Conservation (phyloP, 768 basidiomycete genomes). For the Russula sp. region DNA sequence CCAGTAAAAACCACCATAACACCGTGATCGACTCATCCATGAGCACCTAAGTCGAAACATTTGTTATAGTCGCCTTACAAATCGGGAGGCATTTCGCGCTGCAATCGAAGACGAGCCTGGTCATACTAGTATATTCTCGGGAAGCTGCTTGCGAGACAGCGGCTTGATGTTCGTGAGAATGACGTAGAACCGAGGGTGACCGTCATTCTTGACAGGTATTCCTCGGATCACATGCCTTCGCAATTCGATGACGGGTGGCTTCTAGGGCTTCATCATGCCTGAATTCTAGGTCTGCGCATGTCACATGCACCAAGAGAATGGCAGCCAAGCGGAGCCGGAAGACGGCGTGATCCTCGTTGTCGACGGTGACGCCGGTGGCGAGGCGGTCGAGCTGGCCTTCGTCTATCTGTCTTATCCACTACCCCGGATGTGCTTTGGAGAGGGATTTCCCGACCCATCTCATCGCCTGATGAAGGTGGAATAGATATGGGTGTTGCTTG, state of each 20-base stretch:
- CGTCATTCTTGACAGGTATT: conserved; percentile 79
- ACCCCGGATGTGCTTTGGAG: conserved; percentile 43
- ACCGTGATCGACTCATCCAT: conserved; percentile 42
- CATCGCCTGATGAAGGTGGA: conserved; percentile 36
- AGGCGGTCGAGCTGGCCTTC: conserved; percentile 70
- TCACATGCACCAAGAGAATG: background rate
- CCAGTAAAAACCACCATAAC: conserved; percentile 98
- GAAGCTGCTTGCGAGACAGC: conserved; percentile 96
- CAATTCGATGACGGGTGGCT: conserved; percentile 75
- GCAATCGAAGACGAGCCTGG: conserved; percentile 85
- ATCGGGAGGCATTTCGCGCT: conserved; percentile 94
- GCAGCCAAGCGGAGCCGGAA: conserved; percentile 39
- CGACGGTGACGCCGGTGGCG: conserved; percentile 75
- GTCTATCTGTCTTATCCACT: conserved; percentile 66
- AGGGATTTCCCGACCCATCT: conserved; percentile 37
- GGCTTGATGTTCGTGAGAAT: conserved; percentile 94
- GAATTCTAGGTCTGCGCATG: conserved; percentile 35
- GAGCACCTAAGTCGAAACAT: background rate
- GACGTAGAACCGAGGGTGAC: conserved; percentile 65
- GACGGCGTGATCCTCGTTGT: conserved; percentile 46
- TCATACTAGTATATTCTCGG: conserved; percentile 95
- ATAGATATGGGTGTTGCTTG: conserved; percentile 47
- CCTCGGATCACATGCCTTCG: conserved; percentile 79
- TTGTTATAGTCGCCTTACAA: conserved; percentile 46
- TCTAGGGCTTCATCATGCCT: conserved; percentile 51